Base-by-base conservation (phyloP, 176 grass and related monocot genomes). In the Chloris gayana region DNA sequence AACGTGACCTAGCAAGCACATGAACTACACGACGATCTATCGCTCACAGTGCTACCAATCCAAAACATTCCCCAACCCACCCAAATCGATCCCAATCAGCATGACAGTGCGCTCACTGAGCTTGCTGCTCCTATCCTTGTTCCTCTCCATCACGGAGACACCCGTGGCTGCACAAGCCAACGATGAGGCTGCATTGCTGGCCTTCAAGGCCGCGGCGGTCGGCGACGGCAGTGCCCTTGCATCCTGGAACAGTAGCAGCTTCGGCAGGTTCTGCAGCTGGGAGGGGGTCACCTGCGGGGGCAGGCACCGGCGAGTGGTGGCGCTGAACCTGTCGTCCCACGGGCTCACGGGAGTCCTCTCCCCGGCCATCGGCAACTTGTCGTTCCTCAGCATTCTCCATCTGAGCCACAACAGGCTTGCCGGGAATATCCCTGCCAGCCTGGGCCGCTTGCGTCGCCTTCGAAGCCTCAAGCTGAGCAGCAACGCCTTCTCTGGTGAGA, bases 401-500 rank as follows among this genome's bases (percentile, higher is more conserved):
- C 59, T 77, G 24, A 11, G 67, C 18, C 31, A 0, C 35, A 71
- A 70, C 67, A 22, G 67, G 24, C 25, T 80, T 1, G 35, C 4
- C 10, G 78, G 78, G 12, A 37, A 44, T 3, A 33, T 81, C 50
- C 78, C 78, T 0, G 66, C 24, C 0, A 81, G 35, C 78, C 33
- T 81, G 24, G 78, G 66, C 51, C 67, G 51, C 51, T 66, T 70
- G 25, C 78, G 1, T 6, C 67, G 51, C 51, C 78, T 70, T 25
- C 78, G 1, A 10, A 1, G 5, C 7, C 67, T 81, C 6, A 37
- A 81, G 35, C 49, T 81, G 8, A 9, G 51, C 51, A 0, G 1
- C 67, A 81, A 81, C 67, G 30, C n/a, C 14, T 31, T 81, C 12
- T 81, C 67, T 51, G 50, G 78, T 6, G 37, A 12, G 78, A 1